These are phyloP conservation scores for Sphagnum contortum DNA, from an alignment of 225 moss, liverwort and hornwort genomes.

Conservation along the genomic window DNA sequence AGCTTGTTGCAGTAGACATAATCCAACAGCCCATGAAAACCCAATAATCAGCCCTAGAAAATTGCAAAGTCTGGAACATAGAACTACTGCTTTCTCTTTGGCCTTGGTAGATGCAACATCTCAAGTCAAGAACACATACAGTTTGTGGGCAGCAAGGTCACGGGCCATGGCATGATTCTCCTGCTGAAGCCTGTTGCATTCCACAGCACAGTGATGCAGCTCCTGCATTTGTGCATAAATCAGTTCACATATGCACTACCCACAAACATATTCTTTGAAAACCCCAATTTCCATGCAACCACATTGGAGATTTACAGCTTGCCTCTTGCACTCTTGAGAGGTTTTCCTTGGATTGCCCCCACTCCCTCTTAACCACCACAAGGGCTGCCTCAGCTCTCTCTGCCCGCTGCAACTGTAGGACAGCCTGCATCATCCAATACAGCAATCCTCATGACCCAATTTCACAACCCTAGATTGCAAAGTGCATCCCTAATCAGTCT, in stretches of 20 bases:
- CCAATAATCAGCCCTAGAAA: too few relatives aligned
- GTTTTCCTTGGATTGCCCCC: conserved; percentile 22
- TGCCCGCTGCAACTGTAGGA: conserved; percentile 32
- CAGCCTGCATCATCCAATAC: conserved; percentile 11
- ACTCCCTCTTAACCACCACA: conserved; percentile 20
- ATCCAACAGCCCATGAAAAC: too few relatives aligned
- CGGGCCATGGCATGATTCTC: conserved; percentile 40
- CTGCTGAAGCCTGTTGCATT: conserved; percentile 39
- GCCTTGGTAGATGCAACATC: too few relatives aligned
- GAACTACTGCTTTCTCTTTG: too few relatives aligned
- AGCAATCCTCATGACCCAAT: background rate
- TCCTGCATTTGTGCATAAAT: conserved; percentile 18
- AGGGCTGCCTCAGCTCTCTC: conserved; percentile 40
- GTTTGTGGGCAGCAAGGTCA: conserved; percentile 56
- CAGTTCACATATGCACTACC: too few relatives aligned
- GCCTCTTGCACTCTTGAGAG: conserved; percentile 45
- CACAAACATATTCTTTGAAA: background rate
- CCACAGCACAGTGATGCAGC: conserved; percentile 31
- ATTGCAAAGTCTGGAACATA: too few relatives aligned
- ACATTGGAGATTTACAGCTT: background rate
- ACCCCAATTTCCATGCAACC: background rate
- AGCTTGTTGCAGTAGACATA: too few relatives aligned
- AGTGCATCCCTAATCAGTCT: conserved; percentile 1
- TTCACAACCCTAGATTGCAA: background rate
- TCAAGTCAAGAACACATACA: conserved; percentile 29